A percentile compares a stretch with the other conserved stretches of the same genome.
phyloP scores from a whole-genome alignment of 2,329 filamentous ascomycete genomes.

The Neurospora sp. region DNA sequence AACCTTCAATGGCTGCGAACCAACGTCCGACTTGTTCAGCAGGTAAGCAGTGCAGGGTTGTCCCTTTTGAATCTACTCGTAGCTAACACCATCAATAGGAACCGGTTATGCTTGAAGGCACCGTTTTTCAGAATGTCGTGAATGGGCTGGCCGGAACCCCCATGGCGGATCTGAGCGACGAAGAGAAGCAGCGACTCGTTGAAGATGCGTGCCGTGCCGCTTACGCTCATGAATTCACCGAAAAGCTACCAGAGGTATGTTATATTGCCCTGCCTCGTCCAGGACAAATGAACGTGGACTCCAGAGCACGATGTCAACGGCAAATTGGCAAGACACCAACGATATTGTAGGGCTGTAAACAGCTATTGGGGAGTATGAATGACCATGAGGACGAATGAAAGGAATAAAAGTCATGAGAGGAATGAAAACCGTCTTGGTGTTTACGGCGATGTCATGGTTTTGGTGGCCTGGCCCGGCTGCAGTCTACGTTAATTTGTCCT shows the following conservation, averaged over 20 bases:
- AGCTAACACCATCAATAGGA: constrained; percentile 17
- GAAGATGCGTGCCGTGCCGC: constrained; percentile 46
- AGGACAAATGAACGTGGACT: too few species aligned
- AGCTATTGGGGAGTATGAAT: too few species aligned
- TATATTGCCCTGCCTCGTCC: not conserved
- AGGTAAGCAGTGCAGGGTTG: constrained; percentile 8
- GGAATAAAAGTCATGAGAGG: too few species aligned
- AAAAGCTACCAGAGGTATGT: constrained; percentile 34
- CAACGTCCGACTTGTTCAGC: constrained; percentile 23
- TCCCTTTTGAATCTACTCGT: not conserved
- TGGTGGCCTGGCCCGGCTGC: too few species aligned
- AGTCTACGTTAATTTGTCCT: too few species aligned
- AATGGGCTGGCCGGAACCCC: constrained; percentile 32
- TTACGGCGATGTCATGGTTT: too few species aligned
- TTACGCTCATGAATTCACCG: constrained; percentile 49
- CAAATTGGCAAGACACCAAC: too few species aligned
- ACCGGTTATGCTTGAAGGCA: constrained; percentile 29
- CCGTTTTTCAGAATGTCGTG: constrained; percentile 41
- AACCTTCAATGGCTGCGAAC: constrained; percentile 23
- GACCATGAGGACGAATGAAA: too few species aligned
- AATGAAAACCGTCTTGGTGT: too few species aligned
- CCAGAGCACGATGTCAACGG: too few species aligned
- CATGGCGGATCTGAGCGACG: constrained; percentile 23
- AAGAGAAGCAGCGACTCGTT: constrained; percentile 36
- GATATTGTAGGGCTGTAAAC: too few species aligned